phyloP scores from a whole-genome alignment of 169 alveolate species.

The Toxoplasma gondii region DNA sequence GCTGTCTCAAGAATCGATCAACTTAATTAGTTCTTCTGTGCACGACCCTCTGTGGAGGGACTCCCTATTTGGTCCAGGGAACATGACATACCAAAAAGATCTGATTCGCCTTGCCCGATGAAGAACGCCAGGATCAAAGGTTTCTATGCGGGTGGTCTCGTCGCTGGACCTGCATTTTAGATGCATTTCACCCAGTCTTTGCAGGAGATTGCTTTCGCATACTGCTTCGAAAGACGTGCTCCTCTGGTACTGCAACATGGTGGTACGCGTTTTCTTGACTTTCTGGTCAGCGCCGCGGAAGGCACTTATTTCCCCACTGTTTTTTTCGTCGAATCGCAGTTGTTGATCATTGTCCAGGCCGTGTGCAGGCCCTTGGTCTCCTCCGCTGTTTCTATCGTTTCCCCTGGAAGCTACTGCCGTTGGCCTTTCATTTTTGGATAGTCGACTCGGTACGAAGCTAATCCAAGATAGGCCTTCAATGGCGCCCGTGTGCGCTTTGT shows the following conservation, averaged over 20 bases:
- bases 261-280: background rate
- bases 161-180: background rate
- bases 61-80: background rate
- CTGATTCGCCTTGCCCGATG: background rate
- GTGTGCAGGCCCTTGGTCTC: background rate
- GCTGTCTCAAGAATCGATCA: too few relatives aligned
- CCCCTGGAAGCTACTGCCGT: background rate
- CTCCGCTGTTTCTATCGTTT: background rate
- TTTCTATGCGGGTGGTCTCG: background rate
- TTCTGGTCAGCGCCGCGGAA: background rate
- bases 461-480: background rate
- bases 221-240: background rate
- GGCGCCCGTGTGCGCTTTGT: background rate
- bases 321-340: background rate
- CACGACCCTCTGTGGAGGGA: too few relatives aligned
- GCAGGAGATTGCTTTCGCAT: constrained; percentile 29
- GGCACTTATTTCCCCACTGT: background rate
- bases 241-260: background rate
- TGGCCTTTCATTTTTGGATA: background rate
- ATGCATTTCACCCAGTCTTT: background rate
- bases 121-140: constrained; percentile 4
- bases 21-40: too few relatives aligned
- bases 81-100: background rate
- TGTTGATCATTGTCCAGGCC: background rate
- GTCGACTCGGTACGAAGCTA: background rate